Evolutionary conservation across 2,329 filamentous ascomycete genomes (phyloP).

Genomic region (Seiridium cupressi): DNA sequence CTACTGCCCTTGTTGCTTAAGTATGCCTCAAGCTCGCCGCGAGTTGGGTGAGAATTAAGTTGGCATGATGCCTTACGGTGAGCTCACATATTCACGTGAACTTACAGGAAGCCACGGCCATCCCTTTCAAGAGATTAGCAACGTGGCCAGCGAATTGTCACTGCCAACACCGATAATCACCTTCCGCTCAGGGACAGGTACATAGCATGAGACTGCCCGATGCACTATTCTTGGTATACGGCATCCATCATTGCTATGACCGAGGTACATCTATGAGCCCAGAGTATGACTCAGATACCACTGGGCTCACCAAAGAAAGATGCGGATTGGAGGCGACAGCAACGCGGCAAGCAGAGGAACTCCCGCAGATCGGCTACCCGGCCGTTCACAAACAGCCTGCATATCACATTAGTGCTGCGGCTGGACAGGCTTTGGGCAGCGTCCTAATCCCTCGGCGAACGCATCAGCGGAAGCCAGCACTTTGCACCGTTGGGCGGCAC

Average conservation of each 20-base stretch:
- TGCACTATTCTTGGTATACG: background rate
- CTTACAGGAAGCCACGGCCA: too few relatives aligned
- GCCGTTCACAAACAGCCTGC: too few relatives aligned
- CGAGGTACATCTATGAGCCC: background rate
- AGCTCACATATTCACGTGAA: too few relatives aligned
- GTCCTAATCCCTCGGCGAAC: background rate
- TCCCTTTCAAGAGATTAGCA: background rate
- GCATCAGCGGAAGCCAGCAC: background rate
- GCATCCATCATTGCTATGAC: background rate
- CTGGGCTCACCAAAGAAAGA: too few relatives aligned
- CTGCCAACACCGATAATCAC: background rate
- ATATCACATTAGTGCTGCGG: too few relatives aligned
- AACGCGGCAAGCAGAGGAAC: too few relatives aligned
- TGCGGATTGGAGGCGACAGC: too few relatives aligned
- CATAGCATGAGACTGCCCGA: background rate
- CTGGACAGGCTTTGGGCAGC: background rate
- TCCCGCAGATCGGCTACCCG: too few relatives aligned
- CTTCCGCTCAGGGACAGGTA: background rate
- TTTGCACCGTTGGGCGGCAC: background rate
- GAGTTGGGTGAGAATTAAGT: too few relatives aligned
- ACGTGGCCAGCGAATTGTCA: background rate
- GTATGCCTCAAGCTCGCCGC: too few relatives aligned
- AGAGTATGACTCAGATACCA: background rate
- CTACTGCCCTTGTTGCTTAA: too few relatives aligned
- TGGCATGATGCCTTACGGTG: too few relatives aligned